phyloP scores from a whole-genome alignment of 2,329 filamentous ascomycete species.

The Trichoderma guizhouense region DNA sequence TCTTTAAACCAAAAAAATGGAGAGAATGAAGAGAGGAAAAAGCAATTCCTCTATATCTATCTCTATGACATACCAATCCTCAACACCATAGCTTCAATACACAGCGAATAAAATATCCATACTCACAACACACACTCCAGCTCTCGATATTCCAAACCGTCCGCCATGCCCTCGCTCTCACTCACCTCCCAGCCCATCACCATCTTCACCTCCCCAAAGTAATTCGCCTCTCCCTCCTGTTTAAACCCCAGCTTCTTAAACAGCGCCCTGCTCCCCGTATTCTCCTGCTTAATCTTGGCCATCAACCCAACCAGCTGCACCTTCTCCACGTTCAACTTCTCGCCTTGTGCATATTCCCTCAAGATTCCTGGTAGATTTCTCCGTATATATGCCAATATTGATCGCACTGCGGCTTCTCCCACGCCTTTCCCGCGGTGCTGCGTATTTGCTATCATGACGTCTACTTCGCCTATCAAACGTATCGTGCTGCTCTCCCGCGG shows the following conservation, averaged over 20 bases:
- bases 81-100: neutral
- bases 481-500: neutral
- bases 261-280: conserved; percentile 49
- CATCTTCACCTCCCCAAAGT: conserved; percentile 59
- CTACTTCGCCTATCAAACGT: conserved; percentile 64
- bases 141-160: neutral
- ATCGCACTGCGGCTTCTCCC: conserved; percentile 61
- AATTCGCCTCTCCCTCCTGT: conserved; percentile 52
- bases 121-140: neutral
- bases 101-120: neutral
- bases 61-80: neutral
- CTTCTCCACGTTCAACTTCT: neutral
- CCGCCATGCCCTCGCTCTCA: conserved; percentile 16
- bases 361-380: conserved; percentile 53
- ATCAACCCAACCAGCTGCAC: conserved; percentile 39
- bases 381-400: conserved; percentile 68
- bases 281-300: conserved; percentile 57
- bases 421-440: conserved; percentile 58
- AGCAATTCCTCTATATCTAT: neutral
- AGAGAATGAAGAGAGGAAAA: neutral
- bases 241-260: conserved; percentile 52
- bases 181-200: conserved; percentile 36
- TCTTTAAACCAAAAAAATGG: neutral
- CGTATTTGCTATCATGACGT: conserved; percentile 76
- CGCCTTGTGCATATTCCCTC: conserved; percentile 36